These are phyloP conservation scores for Ogataea salicorniae DNA, from an alignment of 805 yeast species.

Conservation along the genomic window DNA sequence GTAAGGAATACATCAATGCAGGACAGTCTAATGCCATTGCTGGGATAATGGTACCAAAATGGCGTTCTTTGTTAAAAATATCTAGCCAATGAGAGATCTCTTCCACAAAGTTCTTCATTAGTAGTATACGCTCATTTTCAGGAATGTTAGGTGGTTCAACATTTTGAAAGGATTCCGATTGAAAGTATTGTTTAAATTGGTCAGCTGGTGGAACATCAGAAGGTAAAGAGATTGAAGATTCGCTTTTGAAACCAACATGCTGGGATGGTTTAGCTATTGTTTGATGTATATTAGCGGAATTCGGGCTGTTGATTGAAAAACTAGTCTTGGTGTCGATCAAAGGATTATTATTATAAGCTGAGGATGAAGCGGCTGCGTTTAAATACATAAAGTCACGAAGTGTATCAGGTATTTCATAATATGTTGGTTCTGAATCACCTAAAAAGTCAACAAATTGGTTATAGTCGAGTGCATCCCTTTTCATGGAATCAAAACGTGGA, in stretches of 20 bases:
- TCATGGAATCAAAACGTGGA: conserved; percentile 3
- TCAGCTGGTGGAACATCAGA: conserved; percentile 10
- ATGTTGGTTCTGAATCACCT: conserved; percentile 5
- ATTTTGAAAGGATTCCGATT: conserved; percentile 5
- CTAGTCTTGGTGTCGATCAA: not conserved
- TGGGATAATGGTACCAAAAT: conserved; percentile 19
- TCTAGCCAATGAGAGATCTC: conserved; percentile 23
- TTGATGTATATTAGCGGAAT: not conserved
- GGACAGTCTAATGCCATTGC: conserved; percentile 9
- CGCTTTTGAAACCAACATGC: not conserved
- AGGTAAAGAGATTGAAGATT: conserved; percentile 5
- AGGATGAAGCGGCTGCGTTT: conserved; percentile 22
- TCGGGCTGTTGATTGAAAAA: not conserved
- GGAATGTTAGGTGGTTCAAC: conserved; percentile 6
- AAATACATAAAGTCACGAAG: conserved; percentile 37
- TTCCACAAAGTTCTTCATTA: conserved; percentile 15
- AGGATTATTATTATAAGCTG: not conserved
- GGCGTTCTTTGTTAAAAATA: conserved; percentile 21
- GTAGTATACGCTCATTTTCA: conserved; percentile 6
- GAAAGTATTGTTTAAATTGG: conserved; percentile 6
- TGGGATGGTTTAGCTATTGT: not conserved
- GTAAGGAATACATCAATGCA: conserved; percentile 4
- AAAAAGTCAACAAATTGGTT: conserved; percentile 8
- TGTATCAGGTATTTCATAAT: conserved; percentile 24
- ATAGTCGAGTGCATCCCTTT: conserved; percentile 6